Evolutionary conservation across 2,329 filamentous ascomycete species (phyloP), one percentile per base, ranked within the genome.

Genomic region (Apiospora rasikravindrae): DNA sequence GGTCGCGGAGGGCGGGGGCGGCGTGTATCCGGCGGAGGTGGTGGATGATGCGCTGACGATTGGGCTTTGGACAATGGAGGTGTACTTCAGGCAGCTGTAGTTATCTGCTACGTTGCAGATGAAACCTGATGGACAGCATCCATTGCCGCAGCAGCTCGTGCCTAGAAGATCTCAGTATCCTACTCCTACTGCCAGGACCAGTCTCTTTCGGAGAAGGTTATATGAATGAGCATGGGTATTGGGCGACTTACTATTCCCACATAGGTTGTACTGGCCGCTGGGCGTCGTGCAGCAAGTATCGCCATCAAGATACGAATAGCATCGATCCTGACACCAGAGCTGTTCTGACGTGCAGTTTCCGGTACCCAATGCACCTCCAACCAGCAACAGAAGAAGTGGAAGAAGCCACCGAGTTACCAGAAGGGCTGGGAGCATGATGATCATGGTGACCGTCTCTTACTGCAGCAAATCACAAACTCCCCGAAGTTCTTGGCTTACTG

Each of bases 321-420:
- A 68, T 16, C 67, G 67, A 45, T 68, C 67, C 40, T 68, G 67
- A 10, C 67, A 68, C 67, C 42, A 45, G 40, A 45, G 26, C 67
- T 45, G 42, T 16, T 16, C 42, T 22, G 10, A 19, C 67, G 42
- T 29, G 29, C 67, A 68, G 13, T 49, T 68, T 47, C 19, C 22
- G 4, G 29, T 22, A 3, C 57, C 22, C 57, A 4, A 11, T 24
- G 33, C 22, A 4, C 57, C 8, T 40, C 40, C 33, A 7, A 40
- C 33, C 33, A 64, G 33, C 19, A 64, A 22, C 5, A n/a, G 10
- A 37, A 61, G 29, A 40, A 33, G 26, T 4, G 16, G 13, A 29
- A 24, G 10, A 64, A 64, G 33, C 33, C 57, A 64, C 33, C 22
- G 33, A 13, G 33, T 40, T n/a, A 14, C 29, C 57, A 24, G 19